phyloP scores from a whole-genome alignment of 768 basidiomycete species.

The Rubroboletus satanas region DNA sequence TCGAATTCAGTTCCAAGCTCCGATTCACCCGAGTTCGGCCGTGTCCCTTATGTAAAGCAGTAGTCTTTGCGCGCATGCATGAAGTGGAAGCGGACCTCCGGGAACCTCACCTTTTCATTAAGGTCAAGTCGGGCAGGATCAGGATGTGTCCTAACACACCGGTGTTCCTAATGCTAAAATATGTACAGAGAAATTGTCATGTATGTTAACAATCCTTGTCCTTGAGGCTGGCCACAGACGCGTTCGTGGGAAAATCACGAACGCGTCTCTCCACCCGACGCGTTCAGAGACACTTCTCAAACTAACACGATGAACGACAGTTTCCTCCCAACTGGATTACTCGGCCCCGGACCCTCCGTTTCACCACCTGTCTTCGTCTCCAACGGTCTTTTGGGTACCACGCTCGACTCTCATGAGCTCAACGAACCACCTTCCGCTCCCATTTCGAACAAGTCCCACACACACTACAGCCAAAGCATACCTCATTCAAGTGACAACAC shows the following conservation, averaged over 20 bases:
- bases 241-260: constrained; percentile 19
- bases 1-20: constrained; percentile 27
- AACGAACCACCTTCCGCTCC: not conserved
- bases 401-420: not conserved
- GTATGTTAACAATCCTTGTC: too few relatives aligned
- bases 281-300: not conserved
- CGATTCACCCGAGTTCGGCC: constrained; percentile 31
- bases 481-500: not conserved
- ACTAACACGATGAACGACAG: constrained; percentile 4
- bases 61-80: not conserved
- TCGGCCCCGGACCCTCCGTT: not conserved
- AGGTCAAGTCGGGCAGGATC: not conserved
- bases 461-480: not conserved
- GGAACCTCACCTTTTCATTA: not conserved
- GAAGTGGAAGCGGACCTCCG: not conserved
- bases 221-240: constrained; percentile 8
- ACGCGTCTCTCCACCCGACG: constrained; percentile 8
- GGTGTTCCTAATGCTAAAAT: too few relatives aligned
- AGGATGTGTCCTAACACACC: too few relatives aligned
- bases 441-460: not conserved
- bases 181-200: too few relatives aligned
- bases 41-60: constrained; percentile 24
- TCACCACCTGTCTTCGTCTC: constrained; percentile 21
- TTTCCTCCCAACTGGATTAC: constrained; percentile 26
- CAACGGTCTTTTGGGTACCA: constrained; percentile 31